Evolutionary conservation across 129 eudicot genomes (phyloP), one percentile per base, ranked within the genome.

Genomic region (Saposhnikovia divaricata): DNA sequence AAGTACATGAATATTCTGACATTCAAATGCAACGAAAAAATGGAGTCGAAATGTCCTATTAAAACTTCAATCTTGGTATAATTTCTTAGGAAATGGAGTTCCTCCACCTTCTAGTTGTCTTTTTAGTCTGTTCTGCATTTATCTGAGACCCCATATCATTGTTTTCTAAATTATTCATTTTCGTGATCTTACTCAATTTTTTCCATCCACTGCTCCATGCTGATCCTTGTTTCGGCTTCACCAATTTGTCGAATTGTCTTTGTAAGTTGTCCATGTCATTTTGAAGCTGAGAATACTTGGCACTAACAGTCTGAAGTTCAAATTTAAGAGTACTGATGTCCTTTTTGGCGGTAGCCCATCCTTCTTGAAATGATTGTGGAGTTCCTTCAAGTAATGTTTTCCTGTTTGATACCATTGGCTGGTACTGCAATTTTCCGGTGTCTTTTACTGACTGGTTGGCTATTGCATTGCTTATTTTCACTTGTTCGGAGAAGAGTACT

Each of bases 311-410:
- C 76, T 93, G 93, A 4, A 93, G 84, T 74, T 93, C 98, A 79
- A 93, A 93, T 63, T 93, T 93, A 46, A 93, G 97, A 2, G 92
- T 88, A 74, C 82, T 84, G 15, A 93, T 93, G 82, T 93, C 98
- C 80, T 89, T 93, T 78, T 89, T 93, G 19, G 98, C 98, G 0
- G 90, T 66, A 21, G 87, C 79, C 98, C 98, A 93, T 57, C 98
- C 98, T 79, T 91, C 98, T 82, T 91, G 97, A 80, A 93, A 93
- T 47, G 98, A 93, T 47, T 93, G 97, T 18, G 98, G 97, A 14
- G 98, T 88, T 57, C 89, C 98, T 77, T 93, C 96, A 0, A 93
- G 97, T 65, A 89, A 81, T 8, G 96, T 89, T 76, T 91, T 88
- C 31, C 93, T 78, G 71, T 81, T 88, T 28, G 90, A 74, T 23